Evolutionary conservation across 768 basidiomycete species (phyloP), one percentile per base, ranked within the genome.

Genomic region (Piloderma croceum): DNA sequence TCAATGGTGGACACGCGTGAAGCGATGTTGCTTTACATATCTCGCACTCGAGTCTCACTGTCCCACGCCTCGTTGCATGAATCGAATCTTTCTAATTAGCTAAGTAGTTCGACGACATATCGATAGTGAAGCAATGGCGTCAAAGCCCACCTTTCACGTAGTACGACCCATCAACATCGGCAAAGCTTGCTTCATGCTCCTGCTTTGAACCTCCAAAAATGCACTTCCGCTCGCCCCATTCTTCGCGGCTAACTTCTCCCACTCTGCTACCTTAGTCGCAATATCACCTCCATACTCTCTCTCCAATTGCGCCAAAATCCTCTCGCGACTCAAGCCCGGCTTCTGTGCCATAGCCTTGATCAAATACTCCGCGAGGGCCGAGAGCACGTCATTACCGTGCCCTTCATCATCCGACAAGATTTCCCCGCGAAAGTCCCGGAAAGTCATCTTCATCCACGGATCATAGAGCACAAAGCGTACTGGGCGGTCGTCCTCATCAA

Each of bases 321-420:
- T 34, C 25, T 43, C 40, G 15, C 41, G 36, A 41, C 50, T 53
- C 42, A 51, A 42, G 5, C 52, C 47, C 17, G 50, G 52, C 23
- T 36, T 23, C 10, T 40, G 20, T 11, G 32, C 36, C 52, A 49
- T 49, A 13, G 17, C 22, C 43, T 51, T 45, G 18, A 53, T 37
- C 20, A 53, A n/a, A 36, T 49, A 49, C 29, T 53, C 47, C n/a
- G 36, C 39, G 12, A 53, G 4, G 3, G 38, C 25, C 37, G 34
- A 24, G 13, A 44, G 6, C n/a, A n/a, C n/a, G n/a, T n/a, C n/a
- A n/a, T n/a, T n/a, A 13, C 47, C 45, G 6, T n/a, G 22, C 38
- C 34, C 34, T 12, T 27, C 24, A 2, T 21, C 6, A 13, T 17
- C 33, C 22, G 41, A 45, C 37, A 51, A 42, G 25, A 19, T 36